Conservation (phyloP, 1,284 basidiomycete genomes). For the Boletus semigastroideus region DNA sequence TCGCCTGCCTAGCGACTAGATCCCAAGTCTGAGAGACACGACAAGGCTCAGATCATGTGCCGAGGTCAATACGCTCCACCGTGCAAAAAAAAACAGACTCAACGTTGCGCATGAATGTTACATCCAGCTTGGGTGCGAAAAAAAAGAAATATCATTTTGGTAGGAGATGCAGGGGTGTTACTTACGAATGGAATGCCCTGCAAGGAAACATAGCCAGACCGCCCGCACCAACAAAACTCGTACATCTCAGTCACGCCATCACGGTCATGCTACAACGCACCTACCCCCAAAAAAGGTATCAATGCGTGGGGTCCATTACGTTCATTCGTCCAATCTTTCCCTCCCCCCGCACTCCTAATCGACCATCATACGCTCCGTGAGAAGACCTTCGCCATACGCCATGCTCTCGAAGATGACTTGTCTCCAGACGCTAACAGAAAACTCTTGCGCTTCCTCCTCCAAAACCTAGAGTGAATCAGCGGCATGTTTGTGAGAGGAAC, state of each 20-base stretch:
- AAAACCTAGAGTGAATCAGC: slow-evolving; percentile 59
- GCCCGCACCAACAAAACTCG: slow-evolving; percentile 15
- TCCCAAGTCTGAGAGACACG: background rate
- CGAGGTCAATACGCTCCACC: slow-evolving; percentile 23
- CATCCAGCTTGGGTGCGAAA: slow-evolving; percentile 22
- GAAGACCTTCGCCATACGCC: slow-evolving; percentile 80
- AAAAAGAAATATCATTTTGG: slow-evolving; percentile 34
- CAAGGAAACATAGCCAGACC: slow-evolving; percentile 16
- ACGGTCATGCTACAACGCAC: slow-evolving; percentile 41
- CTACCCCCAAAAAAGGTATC: slow-evolving; percentile 38
- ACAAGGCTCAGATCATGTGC: slow-evolving; percentile 20
- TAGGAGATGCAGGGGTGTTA: slow-evolving; percentile 26
- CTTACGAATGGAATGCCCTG: slow-evolving; percentile 31
- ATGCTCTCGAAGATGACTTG: slow-evolving; percentile 90
- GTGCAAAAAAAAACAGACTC: slow-evolving; percentile 25
- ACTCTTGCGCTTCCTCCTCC: slow-evolving; percentile 81
- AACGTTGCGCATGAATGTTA: slow-evolving; percentile 12
- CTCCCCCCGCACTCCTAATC: slow-evolving; percentile 48
- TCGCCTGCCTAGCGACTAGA: slow-evolving; percentile 8
- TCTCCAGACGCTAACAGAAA: slow-evolving; percentile 78
- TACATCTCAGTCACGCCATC: slow-evolving; percentile 31
- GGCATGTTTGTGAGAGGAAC: background rate
- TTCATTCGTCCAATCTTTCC: slow-evolving; percentile 11
- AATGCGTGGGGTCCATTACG: slow-evolving; percentile 20
- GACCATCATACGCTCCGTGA: slow-evolving; percentile 76